Base-by-base conservation (phyloP, 257 asterid species). In the Petunia axillaris region DNA sequence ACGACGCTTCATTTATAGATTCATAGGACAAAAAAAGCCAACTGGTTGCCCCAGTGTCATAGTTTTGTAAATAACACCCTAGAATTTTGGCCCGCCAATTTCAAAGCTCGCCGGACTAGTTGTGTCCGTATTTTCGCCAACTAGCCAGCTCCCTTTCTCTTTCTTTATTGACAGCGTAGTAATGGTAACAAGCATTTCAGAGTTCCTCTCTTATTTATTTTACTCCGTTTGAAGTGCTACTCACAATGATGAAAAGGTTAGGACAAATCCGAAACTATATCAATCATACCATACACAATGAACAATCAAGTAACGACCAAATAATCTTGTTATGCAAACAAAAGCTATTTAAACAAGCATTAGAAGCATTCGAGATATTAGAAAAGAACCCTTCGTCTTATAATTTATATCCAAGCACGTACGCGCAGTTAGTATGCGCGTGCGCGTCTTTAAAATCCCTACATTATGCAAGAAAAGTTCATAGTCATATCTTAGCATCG, bases 361-460 rank as follows among this genome's bases (percentile, higher is more conserved):
- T 90, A 40, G 85, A 16, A 53, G 85, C 89, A 71, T 93, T 89
- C 73, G 91, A 91, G 57, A 71, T 57, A 37, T 65, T 86, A 4
- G 88, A 85, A 67, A 86, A 83, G 87, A 85, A 67, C 53, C 36
- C 25, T 25, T 25, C 86, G 1, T 74, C 81, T 81, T 83, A 36
- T 68, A 10, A 57, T 63, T 55, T 91, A 46, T 87, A 89, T 78
- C 82, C 87, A 3, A 86, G 90, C 87, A 88, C 97, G 57, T 93
- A 83, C 46, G 86, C 88, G 43, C 86, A 84, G 79, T 77, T 93
- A 84, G 75, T 91, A 76, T 83, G 85, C 1, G 91, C 93, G 11
- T 90, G 94, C 83, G 87, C 95, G 9, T 86, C 92, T 81, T 66
- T 93, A 64, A 88, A 87, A 83, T 85, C 90, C 57, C 50, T 87